Conservation (phyloP, 2,329 filamentous ascomycete species). For the Aschersonia sp. region DNA sequence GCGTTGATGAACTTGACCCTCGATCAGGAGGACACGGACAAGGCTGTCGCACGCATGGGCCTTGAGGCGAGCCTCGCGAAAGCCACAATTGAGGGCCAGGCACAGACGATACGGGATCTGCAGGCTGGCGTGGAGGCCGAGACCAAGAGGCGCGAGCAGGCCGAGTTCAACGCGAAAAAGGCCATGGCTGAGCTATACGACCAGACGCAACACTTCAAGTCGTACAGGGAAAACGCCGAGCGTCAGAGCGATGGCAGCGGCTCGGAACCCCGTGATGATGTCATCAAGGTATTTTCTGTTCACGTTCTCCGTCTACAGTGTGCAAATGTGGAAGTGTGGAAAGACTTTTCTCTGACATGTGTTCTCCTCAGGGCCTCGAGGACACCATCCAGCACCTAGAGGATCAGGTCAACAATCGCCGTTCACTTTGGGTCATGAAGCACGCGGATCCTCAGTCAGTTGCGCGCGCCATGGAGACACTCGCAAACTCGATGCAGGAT, state of each 20-base stretch:
- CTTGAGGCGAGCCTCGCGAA: slow-evolving; percentile 22
- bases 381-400: slow-evolving; percentile 18
- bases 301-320: too few relatives aligned
- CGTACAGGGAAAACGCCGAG: slow-evolving; percentile 12
- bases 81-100: slow-evolving; percentile 18
- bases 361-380: slow-evolving; percentile 15
- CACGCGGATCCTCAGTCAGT: slow-evolving; percentile 16
- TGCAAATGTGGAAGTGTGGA: too few relatives aligned
- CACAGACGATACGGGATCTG: slow-evolving; percentile 16
- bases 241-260: slow-evolving; percentile 6
- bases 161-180: slow-evolving; percentile 13
- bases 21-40: slow-evolving; percentile 23
- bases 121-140: slow-evolving; percentile 16
- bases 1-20: slow-evolving; percentile 21
- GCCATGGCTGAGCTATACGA: slow-evolving; percentile 7
- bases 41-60: slow-evolving; percentile 22
- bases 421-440: slow-evolving; percentile 20
- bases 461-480: slow-evolving; percentile 17
- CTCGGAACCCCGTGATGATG: slow-evolving; percentile 9
- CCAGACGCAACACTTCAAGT: slow-evolving; percentile 12
- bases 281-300: slow-evolving; percentile 14
- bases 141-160: slow-evolving; percentile 14
- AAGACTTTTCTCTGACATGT: neutral
- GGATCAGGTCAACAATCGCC: slow-evolving; percentile 20
- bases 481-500: slow-evolving; percentile 14